Percentiles rank a stretch among this genome's conserved stretches.
Evolutionary conservation across 352 stramenopile genomes (phyloP).

Genomic region (Phytophthora boehmeriae): DNA sequence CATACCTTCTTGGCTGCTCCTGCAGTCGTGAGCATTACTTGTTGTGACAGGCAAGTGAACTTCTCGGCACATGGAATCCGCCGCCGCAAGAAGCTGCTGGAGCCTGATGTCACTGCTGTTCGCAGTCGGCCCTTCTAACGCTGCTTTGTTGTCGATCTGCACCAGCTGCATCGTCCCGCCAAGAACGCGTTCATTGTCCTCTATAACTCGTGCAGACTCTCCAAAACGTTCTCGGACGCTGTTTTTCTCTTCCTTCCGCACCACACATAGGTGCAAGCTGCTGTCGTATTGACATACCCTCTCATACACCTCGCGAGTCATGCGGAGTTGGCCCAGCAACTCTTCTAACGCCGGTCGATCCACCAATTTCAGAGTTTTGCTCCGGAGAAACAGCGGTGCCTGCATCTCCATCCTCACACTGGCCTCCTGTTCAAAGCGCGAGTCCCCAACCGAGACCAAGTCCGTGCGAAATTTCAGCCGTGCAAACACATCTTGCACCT

Average conservation of each 20-base stretch:
- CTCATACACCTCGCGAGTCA: conserved; percentile 42
- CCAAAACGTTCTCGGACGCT: conserved; percentile 5
- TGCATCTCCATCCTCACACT: conserved; percentile 48
- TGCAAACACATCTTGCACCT: conserved; percentile 45
- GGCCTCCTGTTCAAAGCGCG: conserved; percentile 57
- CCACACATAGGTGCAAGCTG: conserved; percentile 54
- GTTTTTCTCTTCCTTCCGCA: conserved; percentile 10
- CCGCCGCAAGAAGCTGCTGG: conserved; percentile 17
- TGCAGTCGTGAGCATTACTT: not conserved
- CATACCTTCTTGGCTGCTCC: too few relatives aligned
- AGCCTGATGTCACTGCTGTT: conserved; percentile 11
- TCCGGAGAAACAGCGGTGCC: conserved; percentile 35
- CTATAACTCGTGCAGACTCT: conserved; percentile 4
- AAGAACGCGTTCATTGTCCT: conserved; percentile 9
- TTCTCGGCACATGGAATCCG: conserved; percentile 12
- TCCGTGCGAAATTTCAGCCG: conserved; percentile 34
- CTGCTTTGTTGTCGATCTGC: conserved; percentile 29
- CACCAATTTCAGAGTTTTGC: conserved; percentile 66
- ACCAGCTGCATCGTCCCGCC: conserved; percentile 37
- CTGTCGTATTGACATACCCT: conserved; percentile 45
- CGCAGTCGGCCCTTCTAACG: not conserved
- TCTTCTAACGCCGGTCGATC: conserved; percentile 50
- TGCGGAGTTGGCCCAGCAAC: conserved; percentile 49
- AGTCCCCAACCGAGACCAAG: conserved; percentile 65
- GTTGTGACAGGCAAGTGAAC: conserved; percentile 5